Evolutionary conservation across 257 asterid genomes (phyloP).

Genomic region (Mitragyna speciosa): DNA sequence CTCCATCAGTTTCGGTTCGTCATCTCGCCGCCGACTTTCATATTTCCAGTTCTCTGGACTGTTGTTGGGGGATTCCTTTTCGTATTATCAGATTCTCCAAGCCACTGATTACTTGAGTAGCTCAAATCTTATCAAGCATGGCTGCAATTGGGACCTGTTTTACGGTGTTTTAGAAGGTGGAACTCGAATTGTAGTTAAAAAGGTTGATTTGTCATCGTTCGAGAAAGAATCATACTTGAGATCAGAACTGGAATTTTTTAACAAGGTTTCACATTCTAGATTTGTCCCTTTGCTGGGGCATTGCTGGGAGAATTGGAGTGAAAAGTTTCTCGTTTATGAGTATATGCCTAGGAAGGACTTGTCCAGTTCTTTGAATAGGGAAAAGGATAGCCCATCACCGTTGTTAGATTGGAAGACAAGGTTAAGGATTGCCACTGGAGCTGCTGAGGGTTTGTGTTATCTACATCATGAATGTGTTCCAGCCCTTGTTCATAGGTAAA

Average conservation of each 20-base stretch:
- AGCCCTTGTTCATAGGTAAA: too few relatives aligned
- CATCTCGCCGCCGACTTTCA: too few relatives aligned
- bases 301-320: neutral
- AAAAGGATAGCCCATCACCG: too few relatives aligned
- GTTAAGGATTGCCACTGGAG: too few relatives aligned
- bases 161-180: constrained; percentile 22
- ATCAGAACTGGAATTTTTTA: constrained; percentile 35
- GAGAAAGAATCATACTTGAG: constrained; percentile 43
- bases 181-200: constrained; percentile 54
- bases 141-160: neutral
- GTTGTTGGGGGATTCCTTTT: too few relatives aligned
- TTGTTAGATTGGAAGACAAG: too few relatives aligned
- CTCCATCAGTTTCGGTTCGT: neutral
- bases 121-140: neutral
- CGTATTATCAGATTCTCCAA: too few relatives aligned
- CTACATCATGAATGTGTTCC: too few relatives aligned
- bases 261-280: neutral
- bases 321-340: neutral
- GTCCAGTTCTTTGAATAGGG: neutral
- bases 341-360: neutral
- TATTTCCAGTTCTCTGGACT: too few relatives aligned
- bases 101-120: too few relatives aligned
- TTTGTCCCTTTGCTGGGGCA: neutral
- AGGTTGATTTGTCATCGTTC: constrained; percentile 37
- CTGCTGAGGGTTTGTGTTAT: too few relatives aligned